These are phyloP conservation scores for Ammopiptanthus mongolicus DNA, from an alignment of 306 rosid genomes.

Conservation along the genomic window DNA sequence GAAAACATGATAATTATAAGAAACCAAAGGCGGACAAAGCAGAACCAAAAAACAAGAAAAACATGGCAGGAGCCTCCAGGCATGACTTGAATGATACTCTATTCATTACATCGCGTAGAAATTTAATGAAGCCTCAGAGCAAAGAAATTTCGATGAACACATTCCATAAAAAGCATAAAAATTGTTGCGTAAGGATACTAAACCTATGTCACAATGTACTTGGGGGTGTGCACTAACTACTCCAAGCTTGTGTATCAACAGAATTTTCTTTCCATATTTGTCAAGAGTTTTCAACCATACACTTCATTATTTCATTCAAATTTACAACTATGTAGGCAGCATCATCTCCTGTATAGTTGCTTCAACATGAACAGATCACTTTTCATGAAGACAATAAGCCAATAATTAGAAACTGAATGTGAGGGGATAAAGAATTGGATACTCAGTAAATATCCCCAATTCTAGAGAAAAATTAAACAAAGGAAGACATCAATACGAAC, in stretches of 20 bases:
- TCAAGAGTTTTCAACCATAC: neutral
- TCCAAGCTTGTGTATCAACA: neutral
- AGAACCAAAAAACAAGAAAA: neutral
- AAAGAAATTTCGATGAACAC: neutral
- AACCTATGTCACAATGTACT: neutral
- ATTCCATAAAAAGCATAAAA: neutral
- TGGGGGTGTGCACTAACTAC: neutral
- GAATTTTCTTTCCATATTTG: neutral
- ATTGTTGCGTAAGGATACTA: neutral
- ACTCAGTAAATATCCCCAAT: neutral
- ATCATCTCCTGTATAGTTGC: neutral
- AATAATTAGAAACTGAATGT: neutral
- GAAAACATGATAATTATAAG: neutral
- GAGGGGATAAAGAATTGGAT: neutral
- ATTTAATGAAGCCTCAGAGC: neutral
- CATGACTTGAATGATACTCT: neutral
- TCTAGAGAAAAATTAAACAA: neutral
- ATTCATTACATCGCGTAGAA: neutral
- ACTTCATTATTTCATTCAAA: neutral
- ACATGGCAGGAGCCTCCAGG: neutral
- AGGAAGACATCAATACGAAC: conserved; percentile 35
- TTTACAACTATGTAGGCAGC: neutral
- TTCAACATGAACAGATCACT: neutral
- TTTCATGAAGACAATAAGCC: neutral
- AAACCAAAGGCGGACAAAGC: neutral